These are phyloP conservation scores for Boletellus deceptivus DNA, from an alignment of 1,284 basidiomycete genomes.

Conservation along the genomic window DNA sequence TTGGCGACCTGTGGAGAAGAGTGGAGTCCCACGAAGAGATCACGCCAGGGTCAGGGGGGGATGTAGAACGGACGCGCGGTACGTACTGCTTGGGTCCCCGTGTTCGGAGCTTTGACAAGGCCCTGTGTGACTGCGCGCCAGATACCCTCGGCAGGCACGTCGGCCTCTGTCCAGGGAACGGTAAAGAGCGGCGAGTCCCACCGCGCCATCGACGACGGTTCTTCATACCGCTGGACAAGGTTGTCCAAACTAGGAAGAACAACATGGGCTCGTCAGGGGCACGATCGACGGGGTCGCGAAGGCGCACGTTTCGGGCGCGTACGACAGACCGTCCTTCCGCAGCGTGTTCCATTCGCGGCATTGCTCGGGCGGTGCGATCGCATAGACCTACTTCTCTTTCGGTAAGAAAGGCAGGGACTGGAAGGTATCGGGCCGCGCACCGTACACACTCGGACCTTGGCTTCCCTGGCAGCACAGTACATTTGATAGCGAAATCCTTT, in stretches of 20 bases:
- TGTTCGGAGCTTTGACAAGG: conserved; percentile 82
- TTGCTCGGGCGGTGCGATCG: conserved; percentile 75
- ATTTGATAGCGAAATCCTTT: conserved; percentile 97
- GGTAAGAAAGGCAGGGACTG: conserved; percentile 3
- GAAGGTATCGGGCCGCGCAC: conserved; percentile 49
- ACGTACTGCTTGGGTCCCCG: conserved; percentile 75
- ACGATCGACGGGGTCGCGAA: conserved; percentile 8
- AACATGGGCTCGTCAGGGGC: not conserved
- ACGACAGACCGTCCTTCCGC: conserved; percentile 50
- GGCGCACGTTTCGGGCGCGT: conserved; percentile 69
- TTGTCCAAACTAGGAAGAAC: conserved; percentile 72
- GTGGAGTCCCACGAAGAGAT: not conserved
- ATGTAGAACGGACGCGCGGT: conserved; percentile 23
- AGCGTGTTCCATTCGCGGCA: conserved; percentile 76
- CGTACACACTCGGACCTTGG: conserved; percentile 83
- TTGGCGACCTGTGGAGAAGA: conserved; percentile 47
- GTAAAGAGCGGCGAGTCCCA: conserved; percentile 97
- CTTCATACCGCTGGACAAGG: conserved; percentile 87
- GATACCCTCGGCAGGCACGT: conserved; percentile 70
- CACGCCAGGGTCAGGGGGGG: not conserved
- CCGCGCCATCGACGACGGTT: conserved; percentile 93
- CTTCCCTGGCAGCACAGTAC: conserved; percentile 92
- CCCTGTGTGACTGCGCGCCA: conserved; percentile 83
- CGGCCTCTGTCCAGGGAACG: conserved; percentile 71
- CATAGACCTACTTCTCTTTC: conserved; percentile 56